These are phyloP conservation scores for Pseudocercospora musae DNA, from an alignment of 2,329 filamentous ascomycete genomes.

Conservation along the genomic window DNA sequence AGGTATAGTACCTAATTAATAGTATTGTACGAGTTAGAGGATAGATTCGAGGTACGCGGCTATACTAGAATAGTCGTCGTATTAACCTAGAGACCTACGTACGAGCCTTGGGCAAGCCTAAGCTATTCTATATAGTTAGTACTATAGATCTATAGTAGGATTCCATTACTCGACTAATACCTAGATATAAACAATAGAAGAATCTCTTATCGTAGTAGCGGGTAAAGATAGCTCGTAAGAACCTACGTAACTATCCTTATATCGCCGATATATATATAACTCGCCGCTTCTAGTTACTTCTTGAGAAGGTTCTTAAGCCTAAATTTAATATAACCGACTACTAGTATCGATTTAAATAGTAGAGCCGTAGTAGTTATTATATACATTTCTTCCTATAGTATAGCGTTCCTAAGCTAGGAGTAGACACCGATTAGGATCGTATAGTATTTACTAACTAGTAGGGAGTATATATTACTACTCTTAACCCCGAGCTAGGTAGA, in stretches of 20 bases:
- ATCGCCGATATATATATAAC: not conserved
- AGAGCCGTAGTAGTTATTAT: not conserved
- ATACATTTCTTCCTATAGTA: not conserved
- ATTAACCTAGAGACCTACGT: no score
- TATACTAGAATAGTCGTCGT: no score
- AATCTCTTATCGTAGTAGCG: no score
- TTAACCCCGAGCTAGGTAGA: not conserved
- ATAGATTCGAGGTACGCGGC: no score
- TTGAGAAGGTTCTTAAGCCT: not conserved
- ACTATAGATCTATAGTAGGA: no score
- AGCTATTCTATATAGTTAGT: no score
- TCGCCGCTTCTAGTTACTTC: not conserved
- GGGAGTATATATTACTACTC: not conserved
- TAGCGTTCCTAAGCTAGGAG: not conserved
- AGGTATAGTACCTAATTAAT: no score
- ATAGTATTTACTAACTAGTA: not conserved
- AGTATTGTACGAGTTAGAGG: no score
- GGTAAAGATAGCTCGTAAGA: not conserved
- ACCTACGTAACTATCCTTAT: not conserved
- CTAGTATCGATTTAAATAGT: not conserved
- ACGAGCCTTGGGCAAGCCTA: no score
- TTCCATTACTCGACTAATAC: no score
- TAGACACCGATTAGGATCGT: not conserved
- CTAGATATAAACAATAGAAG: no score
- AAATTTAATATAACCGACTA: not conserved